Base-by-base conservation (phyloP, 1,139 yeast species). In the Starmera stellimalicola region DNA sequence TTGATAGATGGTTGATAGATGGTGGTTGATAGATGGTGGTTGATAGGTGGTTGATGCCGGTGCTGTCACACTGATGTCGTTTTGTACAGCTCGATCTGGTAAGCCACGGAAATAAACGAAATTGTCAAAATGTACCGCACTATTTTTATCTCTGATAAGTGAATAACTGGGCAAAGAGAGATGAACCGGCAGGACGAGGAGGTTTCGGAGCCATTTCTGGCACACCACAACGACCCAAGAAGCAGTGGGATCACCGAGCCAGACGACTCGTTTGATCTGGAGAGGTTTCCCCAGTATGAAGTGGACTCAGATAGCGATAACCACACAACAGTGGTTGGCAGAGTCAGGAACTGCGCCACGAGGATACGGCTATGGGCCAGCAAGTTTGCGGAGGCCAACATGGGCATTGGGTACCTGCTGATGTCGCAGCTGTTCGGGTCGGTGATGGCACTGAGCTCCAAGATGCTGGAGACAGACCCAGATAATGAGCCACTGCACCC, bases 351-450 rank as follows among this genome's bases (percentile, higher is more conserved):
- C 11, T n/a, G 12, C 11, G 8, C 12, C 3, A n/a, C 11, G 11
- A 8, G 11, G 11, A 22, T 22, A 22, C 8, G 25, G 6, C 6
- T 5, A 11, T 5, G 7, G 12, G 10, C 12, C 7, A 22, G 7
- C 6, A 8, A 2, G 5, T 37, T 34, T 7, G 11, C 45, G 3
- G 32, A 36, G 23, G 49, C 51, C 33, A 47, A 44, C 31, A 29
- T 47, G 12, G 75, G 79, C 35, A 39, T 68, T 34, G 39, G 59
- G 24, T 51, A 75, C 33, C 54, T 71, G 33, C 49, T 73, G n/a
- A 37, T 68, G 7, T 67, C 83, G 2, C 93, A 81, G 50, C 62
- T 82, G 33, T 79, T 79, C 62, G 82, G 78, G 52, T 72, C 87
- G 7, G 54, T 75, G 29, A 82, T 82, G 94, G 70, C 77, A 6